Evolutionary conservation across 768 basidiomycete species (phyloP), one percentile per base, ranked within the genome.

Genomic region (Boletales sp.): DNA sequence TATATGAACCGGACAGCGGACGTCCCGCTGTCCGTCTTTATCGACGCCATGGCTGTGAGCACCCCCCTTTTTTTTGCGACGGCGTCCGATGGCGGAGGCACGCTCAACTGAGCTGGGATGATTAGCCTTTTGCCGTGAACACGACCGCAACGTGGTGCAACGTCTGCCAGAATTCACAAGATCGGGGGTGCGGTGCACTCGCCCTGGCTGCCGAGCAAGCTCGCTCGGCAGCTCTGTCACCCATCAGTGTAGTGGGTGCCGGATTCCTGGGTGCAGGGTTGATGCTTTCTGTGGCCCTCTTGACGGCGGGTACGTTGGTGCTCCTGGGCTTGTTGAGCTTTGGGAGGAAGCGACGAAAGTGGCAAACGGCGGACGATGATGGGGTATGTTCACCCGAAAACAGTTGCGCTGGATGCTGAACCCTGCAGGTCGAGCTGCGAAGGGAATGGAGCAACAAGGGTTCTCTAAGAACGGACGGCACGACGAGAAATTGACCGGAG

Each of bases 191-290:
- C 45, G 78, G 63, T 17, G 74, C 73, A 12, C 62, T 84, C 34
- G 56, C 70, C 34, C 62, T 68, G 10, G 68, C 66, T 12, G 54
- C 56, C 17, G 48, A 59, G 21, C 58, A 68, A 43, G 67, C 32
- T 4, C 55, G 30, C 10, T 56, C 69, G n/a, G 75, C 73, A 5
- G 65, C 67, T 48, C 50, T 54, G 47, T 68, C 56, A 46, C 68
- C 53, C 12, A 74, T 84, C 55, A 73, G 72, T 52, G 75, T 73
- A 0, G 74, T 84, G 8, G 84, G 81, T 8, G 83, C 84, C n/a
- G 84, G 84, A 2, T 81, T 84, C 68, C 69, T 86, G 13, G 84
- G 84, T 27, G 84, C 84, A 4, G 79, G 80, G 12, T 59, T 84
- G 51, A 74, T 74, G 12, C 57, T 81, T 35, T 74, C 67, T 5